Conservation (phyloP, 2,329 filamentous ascomycete genomes). For the Lachnellula arida region DNA sequence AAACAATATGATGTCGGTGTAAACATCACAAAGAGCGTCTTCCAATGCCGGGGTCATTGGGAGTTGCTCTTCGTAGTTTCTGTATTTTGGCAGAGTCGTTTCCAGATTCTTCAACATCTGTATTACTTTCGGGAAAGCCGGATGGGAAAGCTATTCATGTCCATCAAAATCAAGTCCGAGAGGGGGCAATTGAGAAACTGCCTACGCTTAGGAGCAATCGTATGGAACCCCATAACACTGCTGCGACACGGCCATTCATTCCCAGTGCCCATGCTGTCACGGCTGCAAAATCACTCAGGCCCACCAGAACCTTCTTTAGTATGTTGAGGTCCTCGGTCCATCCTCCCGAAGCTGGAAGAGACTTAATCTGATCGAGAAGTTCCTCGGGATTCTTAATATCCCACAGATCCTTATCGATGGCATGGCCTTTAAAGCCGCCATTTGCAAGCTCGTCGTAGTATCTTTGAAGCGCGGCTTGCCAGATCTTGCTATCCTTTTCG, state of each 20-base stretch:
- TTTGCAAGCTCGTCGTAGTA: too few relatives aligned
- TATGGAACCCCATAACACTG: constrained; percentile 30
- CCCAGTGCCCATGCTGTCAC: constrained; percentile 27
- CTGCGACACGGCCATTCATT: constrained; percentile 27
- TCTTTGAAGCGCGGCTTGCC: too few relatives aligned
- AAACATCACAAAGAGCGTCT: constrained; percentile 23
- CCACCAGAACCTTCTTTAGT: constrained; percentile 1
- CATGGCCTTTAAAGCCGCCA: too few relatives aligned
- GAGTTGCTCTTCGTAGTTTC: too few relatives aligned
- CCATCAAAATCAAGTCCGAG: not conserved
- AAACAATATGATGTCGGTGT: constrained; percentile 32
- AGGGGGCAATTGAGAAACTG: not conserved
- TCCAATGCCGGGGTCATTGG: too few relatives aligned
- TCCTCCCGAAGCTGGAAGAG: too few relatives aligned
- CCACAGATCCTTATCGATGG: too few relatives aligned
- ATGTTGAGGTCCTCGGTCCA: not conserved
- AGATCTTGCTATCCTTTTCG: too few relatives aligned
- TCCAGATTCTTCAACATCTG: constrained; percentile 31
- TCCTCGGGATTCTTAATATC: too few relatives aligned
- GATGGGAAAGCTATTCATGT: not conserved
- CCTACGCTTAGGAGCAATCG: not conserved
- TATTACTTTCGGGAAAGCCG: constrained; percentile 8
- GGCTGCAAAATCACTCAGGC: constrained; percentile 28
- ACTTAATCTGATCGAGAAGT: too few relatives aligned
- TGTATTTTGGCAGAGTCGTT: constrained; percentile 20